A percentile compares a stretch with the other conserved stretches of the same genome.
These are phyloP conservation scores for Schwanniomyces pseudopolymorphus DNA, from an alignment of 805 yeast genomes.

Conservation along the genomic window DNA sequence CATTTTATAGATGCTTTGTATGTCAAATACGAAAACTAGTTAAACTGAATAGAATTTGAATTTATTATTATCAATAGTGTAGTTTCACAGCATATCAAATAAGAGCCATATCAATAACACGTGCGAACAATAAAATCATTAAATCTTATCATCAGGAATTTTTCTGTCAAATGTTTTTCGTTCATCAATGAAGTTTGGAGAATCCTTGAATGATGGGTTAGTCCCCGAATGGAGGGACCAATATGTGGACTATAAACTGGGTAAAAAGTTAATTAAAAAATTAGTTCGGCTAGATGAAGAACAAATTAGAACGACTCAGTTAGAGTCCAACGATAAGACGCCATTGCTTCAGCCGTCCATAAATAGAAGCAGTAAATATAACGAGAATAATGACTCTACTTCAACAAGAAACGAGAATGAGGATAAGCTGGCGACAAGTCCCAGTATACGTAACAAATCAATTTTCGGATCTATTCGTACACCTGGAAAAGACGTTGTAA, in stretches of 20 bases:
- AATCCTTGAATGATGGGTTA: conserved; percentile 61
- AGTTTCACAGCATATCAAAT: too few relatives aligned
- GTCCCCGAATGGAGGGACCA: conserved; percentile 89
- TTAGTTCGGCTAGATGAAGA: conserved; percentile 17
- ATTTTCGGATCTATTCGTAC: conserved; percentile 19
- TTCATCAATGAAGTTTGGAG: conserved; percentile 62
- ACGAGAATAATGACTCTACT: neutral
- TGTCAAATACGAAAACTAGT: conserved; percentile 51
- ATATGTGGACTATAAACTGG: conserved; percentile 69
- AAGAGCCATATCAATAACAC: neutral
- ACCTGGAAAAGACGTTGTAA: conserved; percentile 16
- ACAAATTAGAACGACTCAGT: neutral
- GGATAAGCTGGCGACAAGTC: neutral
- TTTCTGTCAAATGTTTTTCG: too few relatives aligned
- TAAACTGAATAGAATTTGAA: neutral
- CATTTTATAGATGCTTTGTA: conserved; percentile 74
- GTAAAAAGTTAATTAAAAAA: conserved; percentile 53
- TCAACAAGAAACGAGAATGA: neutral
- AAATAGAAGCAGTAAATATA: neutral
- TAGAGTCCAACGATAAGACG: conserved; percentile 20
- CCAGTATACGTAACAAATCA: conserved; percentile 11
- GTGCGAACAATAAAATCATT: neutral
- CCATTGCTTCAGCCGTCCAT: conserved; percentile 19
- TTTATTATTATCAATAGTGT: too few relatives aligned
- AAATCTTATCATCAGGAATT: too few relatives aligned